A percentile compares a stretch with the other conserved stretches of the same genome.
Evolutionary conservation across 345 rosid genomes (phyloP).

Genomic region (Zanthoxylum bungeanum): DNA sequence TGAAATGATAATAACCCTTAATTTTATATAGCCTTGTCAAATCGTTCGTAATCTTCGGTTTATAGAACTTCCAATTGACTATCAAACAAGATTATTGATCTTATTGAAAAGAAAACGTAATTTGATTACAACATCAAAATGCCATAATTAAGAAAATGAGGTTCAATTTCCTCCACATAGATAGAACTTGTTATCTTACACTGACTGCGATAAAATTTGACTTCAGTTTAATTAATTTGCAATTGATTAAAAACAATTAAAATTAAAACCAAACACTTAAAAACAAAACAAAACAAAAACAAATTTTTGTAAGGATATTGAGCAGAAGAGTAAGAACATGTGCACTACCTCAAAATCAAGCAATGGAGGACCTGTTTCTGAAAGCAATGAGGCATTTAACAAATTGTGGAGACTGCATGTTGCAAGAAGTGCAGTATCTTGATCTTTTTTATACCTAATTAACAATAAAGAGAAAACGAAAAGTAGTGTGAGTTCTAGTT

Average conservation of each 20-base stretch:
- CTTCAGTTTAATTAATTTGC: neutral
- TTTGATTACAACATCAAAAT: neutral
- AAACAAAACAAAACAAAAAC: neutral
- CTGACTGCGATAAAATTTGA: neutral
- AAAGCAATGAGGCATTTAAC: slow-evolving; percentile 66
- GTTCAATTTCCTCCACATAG: neutral
- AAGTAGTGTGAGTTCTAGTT: slow-evolving; percentile 8
- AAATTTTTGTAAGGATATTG: neutral
- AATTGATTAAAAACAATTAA: neutral
- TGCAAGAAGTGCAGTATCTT: slow-evolving; percentile 75
- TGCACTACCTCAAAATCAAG: slow-evolving; percentile 90
- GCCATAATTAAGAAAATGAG: neutral
- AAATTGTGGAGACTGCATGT: slow-evolving; percentile 81
- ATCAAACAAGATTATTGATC: neutral
- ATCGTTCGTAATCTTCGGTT: neutral
- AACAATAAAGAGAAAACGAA: slow-evolving; percentile 15
- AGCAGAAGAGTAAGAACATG: neutral
- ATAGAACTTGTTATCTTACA: neutral
- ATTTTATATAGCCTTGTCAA: neutral
- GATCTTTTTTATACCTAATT: slow-evolving; percentile 80
- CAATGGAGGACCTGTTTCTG: slow-evolving; percentile 95
- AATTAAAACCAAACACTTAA: neutral
- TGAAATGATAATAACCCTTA: no score
- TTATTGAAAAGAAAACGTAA: neutral
- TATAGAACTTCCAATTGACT: slow-evolving; percentile 1